phyloP scores from a whole-genome alignment of 2,329 filamentous ascomycete species.

The Botrytis tulipae region DNA sequence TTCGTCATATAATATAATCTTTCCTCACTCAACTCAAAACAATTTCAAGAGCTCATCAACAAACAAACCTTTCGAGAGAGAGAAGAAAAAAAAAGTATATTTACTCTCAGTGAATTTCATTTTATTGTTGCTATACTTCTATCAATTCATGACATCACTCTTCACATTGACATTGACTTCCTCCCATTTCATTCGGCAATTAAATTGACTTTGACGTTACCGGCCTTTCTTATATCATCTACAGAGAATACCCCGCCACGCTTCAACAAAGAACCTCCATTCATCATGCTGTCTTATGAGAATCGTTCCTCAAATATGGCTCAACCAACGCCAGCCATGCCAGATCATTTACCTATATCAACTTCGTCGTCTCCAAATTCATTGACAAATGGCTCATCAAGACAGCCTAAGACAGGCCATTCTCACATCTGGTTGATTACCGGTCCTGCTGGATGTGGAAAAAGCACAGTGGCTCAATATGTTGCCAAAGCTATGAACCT shows the following conservation, averaged over 20 bases:
- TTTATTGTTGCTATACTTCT: conserved; percentile 8
- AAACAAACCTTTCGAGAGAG: not conserved
- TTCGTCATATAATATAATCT: not conserved
- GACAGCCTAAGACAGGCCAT: conserved; percentile 31
- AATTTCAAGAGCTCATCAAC: not conserved
- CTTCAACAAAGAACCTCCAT: not conserved
- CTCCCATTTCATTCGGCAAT: not conserved
- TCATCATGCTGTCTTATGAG: conserved; percentile 37
- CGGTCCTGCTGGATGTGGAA: conserved; percentile 75
- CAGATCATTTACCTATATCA: conserved; percentile 33
- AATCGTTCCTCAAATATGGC: conserved; percentile 32
- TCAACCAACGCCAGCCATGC: conserved; percentile 29
- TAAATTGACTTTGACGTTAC: not conserved
- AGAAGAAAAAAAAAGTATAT: not conserved
- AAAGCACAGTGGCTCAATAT: conserved; percentile 70
- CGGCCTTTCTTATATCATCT: conserved; percentile 2
- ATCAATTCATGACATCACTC: conserved; percentile 3
- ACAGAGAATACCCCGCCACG: conserved; percentile 1
- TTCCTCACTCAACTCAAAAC: not conserved
- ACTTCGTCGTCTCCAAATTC: conserved; percentile 24
- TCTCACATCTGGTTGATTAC: conserved; percentile 81
- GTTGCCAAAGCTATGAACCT: conserved; percentile 61
- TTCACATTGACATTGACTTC: not conserved
- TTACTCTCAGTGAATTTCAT: not conserved
- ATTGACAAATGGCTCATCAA: conserved; percentile 25